A percentile compares a stretch with the other conserved stretches of the same genome.
phyloP scores from a whole-genome alignment of 805 yeast species.

The Candida manassasensis region DNA sequence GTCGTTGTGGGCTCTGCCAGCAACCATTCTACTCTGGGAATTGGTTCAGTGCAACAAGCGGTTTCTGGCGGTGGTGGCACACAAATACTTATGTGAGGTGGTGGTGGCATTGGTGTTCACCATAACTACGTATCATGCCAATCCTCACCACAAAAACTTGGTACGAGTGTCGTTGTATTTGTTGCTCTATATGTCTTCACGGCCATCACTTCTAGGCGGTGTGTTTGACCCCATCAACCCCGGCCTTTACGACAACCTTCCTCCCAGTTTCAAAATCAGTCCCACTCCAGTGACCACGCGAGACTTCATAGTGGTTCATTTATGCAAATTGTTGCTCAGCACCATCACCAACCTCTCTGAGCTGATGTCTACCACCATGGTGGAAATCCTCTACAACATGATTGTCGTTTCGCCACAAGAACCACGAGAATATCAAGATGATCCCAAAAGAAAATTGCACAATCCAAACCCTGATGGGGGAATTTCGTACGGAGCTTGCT shows the following conservation, averaged over 20 bases:
- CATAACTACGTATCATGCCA: constrained; percentile 44
- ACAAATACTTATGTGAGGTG: constrained; percentile 49
- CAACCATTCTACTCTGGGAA: constrained; percentile 70
- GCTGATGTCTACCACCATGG: constrained; percentile 28
- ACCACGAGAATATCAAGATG: constrained; percentile 11
- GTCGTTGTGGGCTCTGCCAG: constrained; percentile 50
- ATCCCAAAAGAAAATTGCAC: constrained; percentile 20
- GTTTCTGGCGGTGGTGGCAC: constrained; percentile 38
- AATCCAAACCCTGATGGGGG: constrained; percentile 37
- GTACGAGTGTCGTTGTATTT: constrained; percentile 51
- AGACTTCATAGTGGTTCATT: constrained; percentile 57
- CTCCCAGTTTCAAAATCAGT: constrained; percentile 44
- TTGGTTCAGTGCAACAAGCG: constrained; percentile 64
- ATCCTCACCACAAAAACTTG: constrained; percentile 34
- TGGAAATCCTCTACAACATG: constrained; percentile 59
- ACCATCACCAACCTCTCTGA: constrained; percentile 8
- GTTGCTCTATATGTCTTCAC: constrained; percentile 46
- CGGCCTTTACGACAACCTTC: constrained; percentile 46
- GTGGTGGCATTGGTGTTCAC: constrained; percentile 53
- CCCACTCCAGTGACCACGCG: constrained; percentile 48
- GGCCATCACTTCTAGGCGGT: constrained; percentile 30
- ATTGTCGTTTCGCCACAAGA: constrained; percentile 38
- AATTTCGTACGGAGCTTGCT: constrained; percentile 49
- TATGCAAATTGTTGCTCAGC: constrained; percentile 37
- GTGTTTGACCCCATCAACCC: constrained; percentile 44